A percentile compares a stretch with the other conserved stretches of the same genome.
These are phyloP conservation scores for Scopulariopsis brevicaulis DNA, from an alignment of 2,329 filamentous ascomycete genomes.

Conservation along the genomic window DNA sequence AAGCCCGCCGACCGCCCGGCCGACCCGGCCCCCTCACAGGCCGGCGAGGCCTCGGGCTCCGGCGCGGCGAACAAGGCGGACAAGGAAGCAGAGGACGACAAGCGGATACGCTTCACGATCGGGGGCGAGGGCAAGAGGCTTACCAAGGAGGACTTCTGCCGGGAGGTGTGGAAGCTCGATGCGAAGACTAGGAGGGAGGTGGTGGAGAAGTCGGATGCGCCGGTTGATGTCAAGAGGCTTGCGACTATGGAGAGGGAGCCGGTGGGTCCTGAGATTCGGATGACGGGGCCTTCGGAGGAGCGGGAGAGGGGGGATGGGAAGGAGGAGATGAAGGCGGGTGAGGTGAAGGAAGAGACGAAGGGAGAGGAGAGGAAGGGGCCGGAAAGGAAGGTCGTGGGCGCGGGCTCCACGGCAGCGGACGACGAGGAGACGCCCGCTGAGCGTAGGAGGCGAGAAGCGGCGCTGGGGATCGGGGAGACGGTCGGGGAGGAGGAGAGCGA, in stretches of 20 bases:
- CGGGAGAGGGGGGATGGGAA: not conserved
- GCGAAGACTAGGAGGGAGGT: slow-evolving; percentile 47
- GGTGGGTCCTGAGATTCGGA: not conserved
- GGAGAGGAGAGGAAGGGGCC: slow-evolving; percentile 4
- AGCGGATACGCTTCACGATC: slow-evolving; percentile 65
- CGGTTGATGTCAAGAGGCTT: slow-evolving; percentile 33
- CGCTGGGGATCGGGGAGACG: slow-evolving; percentile 47
- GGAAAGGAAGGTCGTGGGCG: slow-evolving; percentile 1
- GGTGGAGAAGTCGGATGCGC: slow-evolving; percentile 36
- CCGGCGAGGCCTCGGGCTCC: slow-evolving; percentile 3
- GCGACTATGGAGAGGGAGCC: slow-evolving; percentile 26
- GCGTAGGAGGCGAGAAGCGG: slow-evolving; percentile 60
- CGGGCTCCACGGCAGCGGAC: slow-evolving; percentile 3
- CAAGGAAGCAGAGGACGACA: slow-evolving; percentile 50
- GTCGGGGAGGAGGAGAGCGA: too few relatives aligned
- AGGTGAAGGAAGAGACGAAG: slow-evolving; percentile 62
- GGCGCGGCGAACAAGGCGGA: slow-evolving; percentile 19
- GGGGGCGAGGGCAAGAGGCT: slow-evolving; percentile 61
- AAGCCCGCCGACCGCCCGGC: too few relatives aligned
- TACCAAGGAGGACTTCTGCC: slow-evolving; percentile 71
- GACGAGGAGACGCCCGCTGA: slow-evolving; percentile 66
- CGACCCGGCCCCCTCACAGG: slow-evolving; percentile 9
- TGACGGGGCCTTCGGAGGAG: slow-evolving; percentile 9
- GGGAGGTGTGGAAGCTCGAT: slow-evolving; percentile 62
- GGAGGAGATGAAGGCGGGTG: slow-evolving; percentile 20